Percentiles rank a stretch among this genome's conserved stretches.
These are phyloP conservation scores for Ceratocystiopsis sp. DNA, from an alignment of 2,329 filamentous ascomycete genomes.

Conservation along the genomic window DNA sequence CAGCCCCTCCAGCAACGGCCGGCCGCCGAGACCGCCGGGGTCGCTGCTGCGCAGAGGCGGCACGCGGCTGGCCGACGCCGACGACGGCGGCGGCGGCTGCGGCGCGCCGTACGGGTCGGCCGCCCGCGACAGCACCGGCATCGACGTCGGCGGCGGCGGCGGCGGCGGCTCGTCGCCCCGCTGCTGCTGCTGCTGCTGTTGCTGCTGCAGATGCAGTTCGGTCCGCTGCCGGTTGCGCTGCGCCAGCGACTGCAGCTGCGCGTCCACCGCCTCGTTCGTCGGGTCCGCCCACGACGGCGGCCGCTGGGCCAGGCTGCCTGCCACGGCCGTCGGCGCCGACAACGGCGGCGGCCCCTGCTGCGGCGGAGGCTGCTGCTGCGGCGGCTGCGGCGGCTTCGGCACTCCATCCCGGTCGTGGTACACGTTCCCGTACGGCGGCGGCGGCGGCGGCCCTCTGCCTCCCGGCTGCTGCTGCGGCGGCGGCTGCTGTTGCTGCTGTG, in stretches of 20 bases:
- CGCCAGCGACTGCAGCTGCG: slow-evolving; percentile 18
- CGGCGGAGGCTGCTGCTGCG: slow-evolving; percentile 3
- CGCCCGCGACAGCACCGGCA: slow-evolving; percentile 1
- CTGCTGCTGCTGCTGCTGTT: slow-evolving; percentile 10
- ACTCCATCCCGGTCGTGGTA: background rate
- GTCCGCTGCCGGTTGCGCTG: slow-evolving; percentile 15
- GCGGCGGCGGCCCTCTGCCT: background rate
- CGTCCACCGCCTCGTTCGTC: slow-evolving; percentile 7
- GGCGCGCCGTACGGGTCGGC: slow-evolving; percentile 4
- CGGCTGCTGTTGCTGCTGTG: slow-evolving; percentile 16
- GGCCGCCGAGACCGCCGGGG: background rate
- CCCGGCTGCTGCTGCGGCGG: background rate
- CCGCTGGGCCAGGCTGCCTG: no score
- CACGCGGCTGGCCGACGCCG: background rate
- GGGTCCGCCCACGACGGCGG: slow-evolving; percentile 3
- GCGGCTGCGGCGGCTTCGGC: slow-evolving; percentile 18
- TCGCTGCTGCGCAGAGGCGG: slow-evolving; percentile 3
- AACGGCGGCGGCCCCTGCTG: background rate
- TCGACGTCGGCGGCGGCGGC: slow-evolving; percentile 5
- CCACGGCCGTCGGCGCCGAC: slow-evolving; percentile 10
- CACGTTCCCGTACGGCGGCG: background rate
- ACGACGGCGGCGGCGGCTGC: background rate
- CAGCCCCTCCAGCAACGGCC: background rate
- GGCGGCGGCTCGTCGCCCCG: slow-evolving; percentile 12
- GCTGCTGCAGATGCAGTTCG: slow-evolving; percentile 13